Conservation (phyloP, 2,329 filamentous ascomycete genomes). For the Microsporum ferrugineum region DNA sequence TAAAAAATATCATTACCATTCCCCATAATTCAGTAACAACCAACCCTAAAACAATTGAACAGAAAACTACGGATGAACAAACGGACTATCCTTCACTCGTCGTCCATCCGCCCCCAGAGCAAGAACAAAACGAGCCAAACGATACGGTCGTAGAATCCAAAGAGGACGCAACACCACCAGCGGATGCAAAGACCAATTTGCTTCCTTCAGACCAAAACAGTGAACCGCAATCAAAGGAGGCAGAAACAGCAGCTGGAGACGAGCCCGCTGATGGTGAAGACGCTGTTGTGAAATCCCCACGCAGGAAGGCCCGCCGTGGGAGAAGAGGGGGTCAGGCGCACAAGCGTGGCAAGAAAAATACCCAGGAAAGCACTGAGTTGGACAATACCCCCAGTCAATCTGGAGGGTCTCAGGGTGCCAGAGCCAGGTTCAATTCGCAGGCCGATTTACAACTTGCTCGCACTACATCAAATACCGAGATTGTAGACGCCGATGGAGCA, state of each 20-base stretch:
- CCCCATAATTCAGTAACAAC: constrained; percentile 6
- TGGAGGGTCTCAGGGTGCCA: constrained; percentile 42
- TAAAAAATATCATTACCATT: constrained; percentile 35
- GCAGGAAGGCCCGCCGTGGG: constrained; percentile 59
- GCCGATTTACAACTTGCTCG: constrained; percentile 48
- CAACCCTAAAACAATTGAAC: constrained; percentile 2
- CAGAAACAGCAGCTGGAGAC: constrained; percentile 27
- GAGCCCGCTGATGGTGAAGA: constrained; percentile 26
- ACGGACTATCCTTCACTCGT: background rate
- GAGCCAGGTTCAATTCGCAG: constrained; percentile 41
- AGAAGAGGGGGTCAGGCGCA: constrained; percentile 60
- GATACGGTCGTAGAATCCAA: background rate
- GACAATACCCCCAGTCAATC: constrained; percentile 45
- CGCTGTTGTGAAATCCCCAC: constrained; percentile 29
- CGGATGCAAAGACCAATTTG: background rate
- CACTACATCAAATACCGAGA: constrained; percentile 42
- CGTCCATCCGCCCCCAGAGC: background rate
- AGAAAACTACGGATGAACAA: background rate
- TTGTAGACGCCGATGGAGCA: constrained; percentile 48
- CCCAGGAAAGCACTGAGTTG: constrained; percentile 41
- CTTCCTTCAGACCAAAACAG: constrained; percentile 13
- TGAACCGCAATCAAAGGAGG: constrained; percentile 30
- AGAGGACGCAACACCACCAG: background rate
- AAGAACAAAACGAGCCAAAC: background rate
- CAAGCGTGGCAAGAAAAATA: constrained; percentile 43